Conservation (phyloP, 2,329 filamentous ascomycete genomes). For the Alternaria conjuncta region DNA sequence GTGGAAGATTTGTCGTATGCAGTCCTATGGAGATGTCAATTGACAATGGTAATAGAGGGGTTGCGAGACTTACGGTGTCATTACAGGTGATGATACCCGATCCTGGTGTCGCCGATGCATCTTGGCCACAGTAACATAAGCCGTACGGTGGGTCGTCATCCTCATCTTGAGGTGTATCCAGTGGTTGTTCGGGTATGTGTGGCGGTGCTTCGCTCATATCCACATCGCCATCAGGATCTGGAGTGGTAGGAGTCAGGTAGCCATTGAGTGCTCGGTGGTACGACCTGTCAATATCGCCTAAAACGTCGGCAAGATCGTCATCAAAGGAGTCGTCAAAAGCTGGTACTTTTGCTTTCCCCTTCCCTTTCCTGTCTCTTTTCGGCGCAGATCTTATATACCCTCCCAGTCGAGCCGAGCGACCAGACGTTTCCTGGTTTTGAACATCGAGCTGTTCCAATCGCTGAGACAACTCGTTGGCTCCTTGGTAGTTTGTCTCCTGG, state of each 20-base stretch:
- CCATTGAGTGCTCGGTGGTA: background rate
- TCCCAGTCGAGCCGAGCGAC: background rate
- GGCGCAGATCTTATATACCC: background rate
- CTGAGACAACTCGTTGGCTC: conserved; percentile 5
- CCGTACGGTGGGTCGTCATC: conserved; percentile 15
- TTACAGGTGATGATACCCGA: conserved; percentile 20
- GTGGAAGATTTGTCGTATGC: conserved; percentile 30
- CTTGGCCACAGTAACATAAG: conserved; percentile 27
- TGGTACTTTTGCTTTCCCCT: conserved; percentile 13
- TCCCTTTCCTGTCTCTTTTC: conserved; percentile 5
- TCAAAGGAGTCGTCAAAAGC: background rate
- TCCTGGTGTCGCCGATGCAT: conserved; percentile 12
- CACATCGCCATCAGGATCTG: conserved; percentile 23
- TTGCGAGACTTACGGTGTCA: conserved; percentile 14
- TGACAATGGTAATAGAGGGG: too few species aligned
- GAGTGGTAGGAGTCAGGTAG: conserved; percentile 18
- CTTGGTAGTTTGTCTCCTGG: background rate
- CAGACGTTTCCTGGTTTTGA: background rate
- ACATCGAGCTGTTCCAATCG: conserved; percentile 4
- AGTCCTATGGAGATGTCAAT: conserved; percentile 17
- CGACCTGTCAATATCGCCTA: background rate
- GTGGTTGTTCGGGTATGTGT: background rate
- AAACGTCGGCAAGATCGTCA: background rate
- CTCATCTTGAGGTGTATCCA: background rate
- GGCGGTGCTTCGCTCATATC: conserved; percentile 13